Evolutionary conservation across 352 stramenopile species (phyloP), one percentile per base, ranked within the genome.

Genomic region (Phytophthora pisi): DNA sequence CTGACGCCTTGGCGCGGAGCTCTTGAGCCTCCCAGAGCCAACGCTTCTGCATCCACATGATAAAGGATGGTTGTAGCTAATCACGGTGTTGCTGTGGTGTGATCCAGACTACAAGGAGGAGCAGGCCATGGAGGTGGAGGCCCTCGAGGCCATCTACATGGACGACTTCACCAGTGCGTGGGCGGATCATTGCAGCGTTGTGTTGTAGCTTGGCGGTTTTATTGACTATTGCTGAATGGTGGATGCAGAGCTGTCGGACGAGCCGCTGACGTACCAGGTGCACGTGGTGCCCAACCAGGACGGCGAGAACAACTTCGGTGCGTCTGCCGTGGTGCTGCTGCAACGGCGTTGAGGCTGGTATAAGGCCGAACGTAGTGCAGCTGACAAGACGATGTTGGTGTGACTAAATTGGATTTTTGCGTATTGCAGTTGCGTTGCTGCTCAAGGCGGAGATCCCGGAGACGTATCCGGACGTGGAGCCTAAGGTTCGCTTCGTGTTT

Each of bases 111-210:
- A 96, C 80, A 87, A 86, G 63, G 88, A 95, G 71, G 88, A 96
- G 59, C 87, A 95, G 74, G 75, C 72, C 68, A 96, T 96, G 88
- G 88, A 96, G 78, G 87, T 94, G 70, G 88, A 96, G 64, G 88
- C 88, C 47, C 85, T 96, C 61, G 88, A 95, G 64, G 86, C 88
- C 72, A 96, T 96, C 57, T 96, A 96, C 72, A 95, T 93, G 82
- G 84, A 96, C 70, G 88, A 96, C 64, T 96, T 96, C 74, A 89
- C 71, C 54, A 89, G 88, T 96, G 73, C 51, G 84, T 82, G 10
- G 36, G 13, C 10, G 13, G 16, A 5, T 38, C 40, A 16, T 53
- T 55, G n/a, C 46, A 65, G 26, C 30, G 26, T 23, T 53, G 46
- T 55, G 4, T 24, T 70, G 23, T n/a, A 1, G 34, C 2, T n/a